Conservation (phyloP, 441 rosid species). For the Isatis lusitanica region DNA sequence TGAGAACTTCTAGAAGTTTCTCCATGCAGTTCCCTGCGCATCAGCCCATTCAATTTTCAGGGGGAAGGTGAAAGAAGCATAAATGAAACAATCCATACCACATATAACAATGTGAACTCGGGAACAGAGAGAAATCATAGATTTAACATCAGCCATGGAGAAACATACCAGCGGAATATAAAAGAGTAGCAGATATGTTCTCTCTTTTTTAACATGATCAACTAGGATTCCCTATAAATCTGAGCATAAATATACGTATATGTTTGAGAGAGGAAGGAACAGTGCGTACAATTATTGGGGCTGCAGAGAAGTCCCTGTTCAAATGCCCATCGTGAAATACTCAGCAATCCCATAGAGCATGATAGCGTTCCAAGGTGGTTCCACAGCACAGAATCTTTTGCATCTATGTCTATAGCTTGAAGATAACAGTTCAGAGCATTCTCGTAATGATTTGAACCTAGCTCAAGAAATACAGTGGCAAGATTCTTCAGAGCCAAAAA, state of each 20-base stretch:
- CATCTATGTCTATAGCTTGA: constrained; percentile 97
- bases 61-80: neutral
- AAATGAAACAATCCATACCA: constrained; percentile 5
- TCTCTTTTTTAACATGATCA: neutral
- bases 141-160: constrained; percentile 9
- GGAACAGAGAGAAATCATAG: constrained; percentile 9
- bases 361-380: constrained; percentile 96
- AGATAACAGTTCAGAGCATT: constrained; percentile 91
- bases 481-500: constrained; percentile 96
- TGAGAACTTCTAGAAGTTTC: constrained; percentile 96
- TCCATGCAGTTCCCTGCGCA: constrained; percentile 99
- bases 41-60: constrained; percentile 16
- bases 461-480: constrained; percentile 89
- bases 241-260: neutral
- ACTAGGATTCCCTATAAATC: neutral
- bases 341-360: constrained; percentile 90
- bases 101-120: constrained; percentile 12
- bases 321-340: constrained; percentile 98
- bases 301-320: constrained; percentile 99
- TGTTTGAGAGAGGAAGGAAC: neutral
- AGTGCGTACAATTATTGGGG: constrained; percentile 88
- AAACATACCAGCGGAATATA: constrained; percentile 8
- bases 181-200: neutral
- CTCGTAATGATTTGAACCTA: constrained; percentile 84
- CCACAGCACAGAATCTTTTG: constrained; percentile 97